Base-by-base conservation (phyloP, 768 basidiomycete species). In the Termitomyces eurrhizus region DNA sequence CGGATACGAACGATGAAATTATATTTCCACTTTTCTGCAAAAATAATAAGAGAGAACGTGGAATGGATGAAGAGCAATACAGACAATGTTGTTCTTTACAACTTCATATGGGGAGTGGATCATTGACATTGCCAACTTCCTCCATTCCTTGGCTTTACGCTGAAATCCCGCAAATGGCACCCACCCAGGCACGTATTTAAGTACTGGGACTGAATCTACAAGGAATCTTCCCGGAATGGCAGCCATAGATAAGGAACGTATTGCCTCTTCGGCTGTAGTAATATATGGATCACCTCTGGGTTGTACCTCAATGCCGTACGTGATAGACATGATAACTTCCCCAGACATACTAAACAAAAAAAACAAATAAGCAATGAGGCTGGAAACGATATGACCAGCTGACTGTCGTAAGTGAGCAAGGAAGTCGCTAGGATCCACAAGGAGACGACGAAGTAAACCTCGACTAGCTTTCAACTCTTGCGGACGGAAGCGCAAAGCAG, bases 241-340 rank as follows among this genome's bases (percentile, higher is more conserved):
- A n/a, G 73, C 66, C 18, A 62, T 68, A 9, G 68, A 62, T 24
- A 77, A 58, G 0, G 70, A 68, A 3, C 65, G 58, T 18, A 77
- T 48, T 8, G 72, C 72, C 36, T 69, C 59, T 41, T 77, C 73
- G 0, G 73, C 72, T 2, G 67, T 67, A 11, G 60, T 59, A 36
- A 80, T 68, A 59, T 76, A 73, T 4, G 73, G 72, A 50, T 79
- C 77, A 29, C 75, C 65, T 21, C 66, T 61, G 1, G 68, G 64
- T 21, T 67, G 62, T 7, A 74, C 62, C 18, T 72, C 63, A 50
- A 75, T 63, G 11, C 77, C 77, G 58, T 78, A 77, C 9, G 67
- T 70, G 32, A 76, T 67, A 13, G 66, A 66, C 1, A 77, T 65
- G 7, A 73, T 72, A 1, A 71, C 65, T 21, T 68, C 71, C 7